A percentile compares a stretch with the other conserved stretches of the same genome.
Evolutionary conservation across 2,329 filamentous ascomycete genomes (phyloP).

Genomic region (Phaeosphaeriaceae sp.): DNA sequence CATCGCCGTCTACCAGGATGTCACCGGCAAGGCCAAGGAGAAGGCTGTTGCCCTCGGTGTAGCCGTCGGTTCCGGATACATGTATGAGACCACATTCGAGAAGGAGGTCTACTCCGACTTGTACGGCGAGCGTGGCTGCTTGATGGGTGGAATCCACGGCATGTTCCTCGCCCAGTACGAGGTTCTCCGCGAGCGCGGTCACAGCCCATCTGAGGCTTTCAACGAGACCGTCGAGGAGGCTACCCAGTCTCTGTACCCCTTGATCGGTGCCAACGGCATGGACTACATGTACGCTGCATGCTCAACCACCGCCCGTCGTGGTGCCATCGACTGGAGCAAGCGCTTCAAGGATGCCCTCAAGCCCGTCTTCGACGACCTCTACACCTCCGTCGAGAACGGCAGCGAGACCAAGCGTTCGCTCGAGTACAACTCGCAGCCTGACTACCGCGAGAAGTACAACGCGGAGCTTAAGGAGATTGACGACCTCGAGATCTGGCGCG

Average conservation of each 20-base stretch:
- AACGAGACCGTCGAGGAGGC: slow-evolving; percentile 99
- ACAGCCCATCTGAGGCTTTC: slow-evolving; percentile 98
- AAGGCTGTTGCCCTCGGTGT: slow-evolving; percentile 97
- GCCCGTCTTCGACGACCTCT: slow-evolving; percentile 97
- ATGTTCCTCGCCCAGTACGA: slow-evolving; percentile 99
- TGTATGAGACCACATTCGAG: slow-evolving; percentile 99
- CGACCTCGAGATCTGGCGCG: slow-evolving; percentile 97
- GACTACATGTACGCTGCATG: slow-evolving; percentile 99
- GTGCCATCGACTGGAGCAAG: slow-evolving; percentile 98
- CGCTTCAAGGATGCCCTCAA: slow-evolving; percentile 98
- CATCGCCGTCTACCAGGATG: slow-evolving; percentile 97
- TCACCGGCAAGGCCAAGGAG: slow-evolving; percentile 97
- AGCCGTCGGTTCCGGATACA: slow-evolving; percentile 95
- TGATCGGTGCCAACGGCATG: slow-evolving; percentile 98
- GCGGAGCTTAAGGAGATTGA: slow-evolving; percentile 99
- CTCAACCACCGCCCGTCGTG: slow-evolving; percentile 97
- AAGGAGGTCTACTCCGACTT: slow-evolving; percentile 99
- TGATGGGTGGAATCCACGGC: slow-evolving; percentile 99
- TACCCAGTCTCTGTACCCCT: slow-evolving; percentile 95
- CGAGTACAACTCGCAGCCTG: slow-evolving; percentile 93
- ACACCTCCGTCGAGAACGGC: slow-evolving; percentile 89
- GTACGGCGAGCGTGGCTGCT: slow-evolving; percentile 99
- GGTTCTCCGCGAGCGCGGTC: slow-evolving; percentile 97
- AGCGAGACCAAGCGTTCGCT: slow-evolving; percentile 95
- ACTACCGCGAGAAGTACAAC: slow-evolving; percentile 98